These are phyloP conservation scores for Boletus mariae DNA, from an alignment of 1,284 basidiomycete species.

Conservation along the genomic window DNA sequence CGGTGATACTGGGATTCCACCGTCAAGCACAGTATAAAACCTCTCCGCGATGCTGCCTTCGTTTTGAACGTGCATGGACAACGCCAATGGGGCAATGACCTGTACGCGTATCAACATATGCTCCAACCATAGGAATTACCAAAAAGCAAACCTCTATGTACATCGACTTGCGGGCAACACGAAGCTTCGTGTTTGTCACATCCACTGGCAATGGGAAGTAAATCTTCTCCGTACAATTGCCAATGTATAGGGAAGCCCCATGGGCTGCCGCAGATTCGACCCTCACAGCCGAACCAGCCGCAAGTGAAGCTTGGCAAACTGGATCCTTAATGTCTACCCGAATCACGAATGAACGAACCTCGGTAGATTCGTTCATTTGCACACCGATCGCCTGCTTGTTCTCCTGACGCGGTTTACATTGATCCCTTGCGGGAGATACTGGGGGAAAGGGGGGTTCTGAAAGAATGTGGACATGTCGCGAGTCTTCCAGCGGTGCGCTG, in stretches of 20 bases:
- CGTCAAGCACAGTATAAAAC: slow-evolving; percentile 31
- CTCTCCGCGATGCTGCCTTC: slow-evolving; percentile 27
- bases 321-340: slow-evolving; percentile 25
- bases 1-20: slow-evolving; percentile 28
- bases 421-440: not conserved
- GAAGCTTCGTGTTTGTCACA: slow-evolving; percentile 33
- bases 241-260: slow-evolving; percentile 14
- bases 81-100: slow-evolving; percentile 31
- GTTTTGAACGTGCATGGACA: slow-evolving; percentile 12
- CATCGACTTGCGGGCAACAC: slow-evolving; percentile 49
- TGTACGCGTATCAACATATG: slow-evolving; percentile 10
- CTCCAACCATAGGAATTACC: not conserved
- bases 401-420: not conserved
- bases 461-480: slow-evolving; percentile 34
- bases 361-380: slow-evolving; percentile 16
- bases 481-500: slow-evolving; percentile 30
- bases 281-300: slow-evolving; percentile 18
- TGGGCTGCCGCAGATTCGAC: slow-evolving; percentile 12
- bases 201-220: slow-evolving; percentile 35
- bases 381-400: slow-evolving; percentile 6
- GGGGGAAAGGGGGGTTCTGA: slow-evolving; percentile 11
- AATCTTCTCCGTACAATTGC: slow-evolving; percentile 15
- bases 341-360: slow-evolving; percentile 18
- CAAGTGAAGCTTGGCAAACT: slow-evolving; percentile 14
- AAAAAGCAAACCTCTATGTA: slow-evolving; percentile 46